A percentile compares a stretch with the other conserved stretches of the same genome.
phyloP scores from a whole-genome alignment of 805 yeast species.

The Cyberlindnera japonica region DNA sequence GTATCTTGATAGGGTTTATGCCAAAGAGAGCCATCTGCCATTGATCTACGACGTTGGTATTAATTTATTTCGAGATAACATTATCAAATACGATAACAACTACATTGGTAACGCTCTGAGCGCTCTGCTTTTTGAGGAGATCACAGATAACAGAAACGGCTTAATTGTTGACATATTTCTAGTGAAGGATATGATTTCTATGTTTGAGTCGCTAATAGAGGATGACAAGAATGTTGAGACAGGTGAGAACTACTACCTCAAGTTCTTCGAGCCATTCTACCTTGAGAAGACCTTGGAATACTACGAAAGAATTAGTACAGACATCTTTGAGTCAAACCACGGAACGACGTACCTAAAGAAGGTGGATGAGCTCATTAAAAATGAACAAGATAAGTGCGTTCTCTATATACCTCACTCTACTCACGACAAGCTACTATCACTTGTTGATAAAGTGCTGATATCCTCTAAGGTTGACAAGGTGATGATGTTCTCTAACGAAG shows the following conservation, averaged over 20 bases:
- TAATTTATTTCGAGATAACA: constrained; percentile 55
- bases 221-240: constrained; percentile 32
- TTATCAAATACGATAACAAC: constrained; percentile 48
- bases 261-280: constrained; percentile 63
- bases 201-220: constrained; percentile 67
- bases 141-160: constrained; percentile 54
- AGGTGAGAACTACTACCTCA: constrained; percentile 60
- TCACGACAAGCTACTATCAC: constrained; percentile 46
- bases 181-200: constrained; percentile 57
- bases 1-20: constrained; percentile 84
- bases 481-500: constrained; percentile 48
- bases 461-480: constrained; percentile 54
- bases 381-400: constrained; percentile 56
- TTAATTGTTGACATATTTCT: constrained; percentile 53
- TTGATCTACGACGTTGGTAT: constrained; percentile 73
- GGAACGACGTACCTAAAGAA: constrained; percentile 56
- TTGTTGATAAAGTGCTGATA: constrained; percentile 59
- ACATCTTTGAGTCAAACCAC: constrained; percentile 38
- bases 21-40: constrained; percentile 61
- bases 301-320: constrained; percentile 46
- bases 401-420: constrained; percentile 54
- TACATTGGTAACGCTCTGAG: constrained; percentile 51
- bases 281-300: constrained; percentile 51
- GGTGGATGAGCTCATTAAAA: constrained; percentile 49
- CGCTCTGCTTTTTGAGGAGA: constrained; percentile 48